These are phyloP conservation scores for Agaricus blazei DNA, from an alignment of 768 basidiomycete genomes.

Conservation along the genomic window DNA sequence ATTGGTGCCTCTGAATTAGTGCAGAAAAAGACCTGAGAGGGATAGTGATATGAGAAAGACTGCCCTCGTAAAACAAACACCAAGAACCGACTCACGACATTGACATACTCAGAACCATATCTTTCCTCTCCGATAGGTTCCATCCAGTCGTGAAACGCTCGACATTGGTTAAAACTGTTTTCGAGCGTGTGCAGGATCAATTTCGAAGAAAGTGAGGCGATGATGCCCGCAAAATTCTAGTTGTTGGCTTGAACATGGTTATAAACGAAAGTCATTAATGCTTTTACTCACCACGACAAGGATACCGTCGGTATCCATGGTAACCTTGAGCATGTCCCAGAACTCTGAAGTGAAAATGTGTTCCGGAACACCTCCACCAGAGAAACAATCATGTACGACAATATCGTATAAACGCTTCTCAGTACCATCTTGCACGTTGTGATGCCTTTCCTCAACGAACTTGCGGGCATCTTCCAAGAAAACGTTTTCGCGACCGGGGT, in stretches of 20 bases:
- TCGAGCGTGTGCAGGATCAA: conserved; percentile 69
- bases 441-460: conserved; percentile 52
- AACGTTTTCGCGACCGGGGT: conserved; percentile 53
- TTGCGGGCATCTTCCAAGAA: conserved; percentile 73
- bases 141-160: conserved; percentile 74
- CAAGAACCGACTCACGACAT: conserved; percentile 55
- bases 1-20: conserved; percentile 48
- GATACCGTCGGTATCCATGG: conserved; percentile 68
- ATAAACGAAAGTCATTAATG: background rate
- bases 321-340: conserved; percentile 62
- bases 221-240: conserved; percentile 82
- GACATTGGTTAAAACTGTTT: conserved; percentile 69
- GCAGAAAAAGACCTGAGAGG: conserved; percentile 75
- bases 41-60: background rate
- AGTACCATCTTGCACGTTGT: conserved; percentile 20
- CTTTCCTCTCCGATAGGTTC: conserved; percentile 40
- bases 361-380: conserved; percentile 86
- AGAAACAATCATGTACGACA: conserved; percentile 90
- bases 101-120: conserved; percentile 51
- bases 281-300: conserved; percentile 66
- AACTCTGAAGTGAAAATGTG: conserved; percentile 84
- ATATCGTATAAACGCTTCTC: conserved; percentile 49
- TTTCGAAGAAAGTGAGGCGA: conserved; percentile 55
- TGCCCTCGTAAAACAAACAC: background rate
- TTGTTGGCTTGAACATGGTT: background rate